Evolutionary conservation across 1,139 yeast species (phyloP), one percentile per base, ranked within the genome.

Genomic region (Sugiyamaella castrensis): DNA sequence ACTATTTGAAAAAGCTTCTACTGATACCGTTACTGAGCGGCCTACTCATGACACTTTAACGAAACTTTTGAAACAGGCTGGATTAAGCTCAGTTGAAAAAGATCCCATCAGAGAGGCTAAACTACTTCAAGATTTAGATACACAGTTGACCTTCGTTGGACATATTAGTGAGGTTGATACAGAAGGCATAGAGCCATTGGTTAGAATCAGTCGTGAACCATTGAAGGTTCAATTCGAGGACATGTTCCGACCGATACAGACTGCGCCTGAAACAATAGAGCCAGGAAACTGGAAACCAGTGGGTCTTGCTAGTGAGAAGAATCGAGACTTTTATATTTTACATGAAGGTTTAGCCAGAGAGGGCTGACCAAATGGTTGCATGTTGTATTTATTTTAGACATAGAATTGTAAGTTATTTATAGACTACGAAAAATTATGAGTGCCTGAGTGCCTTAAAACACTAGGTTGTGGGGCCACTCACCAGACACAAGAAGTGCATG

Each of bases 101-200:
- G 58, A 54, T 19, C 47, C 57, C 7, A 46, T 43, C 4, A 48
- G 55, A 24, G 57, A 57, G 44, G 43, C 42, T 5, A 51, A 52
- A 43, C 55, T 66, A 40, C 43, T 61, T 37, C 43, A 51, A 7
- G 68, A 68, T 41, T 58, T 69, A 31, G 54, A 58, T 19, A 64
- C 61, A 39, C 72, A 70, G 58, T 59, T 69, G 35, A 63, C 60
- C 30, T 69, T 69, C 51, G 69, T 69, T 1, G 67, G 68, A 53
- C 65, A 62, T 31, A 60, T 69, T 29, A 57, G 64, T 11, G 59
- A 59, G 11, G 68, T 67, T 2, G 64, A 68, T 36, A 68, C 72
- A 1, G 51, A 51, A 2, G 63, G 62, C 6, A 52, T 64, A 16
- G 61, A 56, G 45, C 72, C 72, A 4, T 53, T 69, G 15, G 61